Conservation (phyloP, 2,329 filamentous ascomycete species). For the Thielaviopsis cerberus region DNA sequence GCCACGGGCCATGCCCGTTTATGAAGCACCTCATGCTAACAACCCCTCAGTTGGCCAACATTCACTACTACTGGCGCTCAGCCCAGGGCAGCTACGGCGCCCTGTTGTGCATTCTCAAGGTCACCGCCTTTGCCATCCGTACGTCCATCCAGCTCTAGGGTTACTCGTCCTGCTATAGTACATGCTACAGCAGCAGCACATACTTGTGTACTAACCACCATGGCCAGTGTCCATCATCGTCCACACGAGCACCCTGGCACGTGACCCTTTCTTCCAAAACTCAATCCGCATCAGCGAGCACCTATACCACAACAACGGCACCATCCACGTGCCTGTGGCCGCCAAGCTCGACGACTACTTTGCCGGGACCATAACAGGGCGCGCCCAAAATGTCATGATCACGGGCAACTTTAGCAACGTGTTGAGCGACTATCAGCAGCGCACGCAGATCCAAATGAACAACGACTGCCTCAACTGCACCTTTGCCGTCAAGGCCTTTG, state of each 20-base stretch:
- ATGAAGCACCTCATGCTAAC: neutral
- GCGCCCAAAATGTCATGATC: slow-evolving; percentile 11
- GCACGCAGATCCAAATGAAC: slow-evolving; percentile 7
- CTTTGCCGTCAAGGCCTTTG: slow-evolving; percentile 9
- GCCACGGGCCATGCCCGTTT: neutral
- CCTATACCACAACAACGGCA: slow-evolving; percentile 5
- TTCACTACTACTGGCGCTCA: slow-evolving; percentile 11
- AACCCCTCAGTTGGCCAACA: slow-evolving; percentile 2
- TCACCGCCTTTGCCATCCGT: slow-evolving; percentile 11
- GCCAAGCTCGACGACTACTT: slow-evolving; percentile 7
- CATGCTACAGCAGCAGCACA: too few relatives aligned
- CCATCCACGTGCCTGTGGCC: slow-evolving; percentile 4
- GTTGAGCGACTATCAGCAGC: slow-evolving; percentile 10
- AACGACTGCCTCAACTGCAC: slow-evolving; percentile 11
- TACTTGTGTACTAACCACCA: neutral
- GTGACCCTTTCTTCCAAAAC: slow-evolving; percentile 11
- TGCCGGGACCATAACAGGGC: slow-evolving; percentile 6
- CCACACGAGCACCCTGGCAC: slow-evolving; percentile 8
- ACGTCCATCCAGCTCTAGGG: neutral
- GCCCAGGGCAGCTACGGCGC: slow-evolving; percentile 6
- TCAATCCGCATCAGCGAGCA: slow-evolving; percentile 10
- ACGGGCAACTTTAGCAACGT: slow-evolving; percentile 10
- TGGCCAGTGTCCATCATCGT: slow-evolving; percentile 7
- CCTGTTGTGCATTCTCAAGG: slow-evolving; percentile 3
- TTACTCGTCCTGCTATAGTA: neutral